phyloP scores from a whole-genome alignment of 2,329 filamentous ascomycete species.

The Metarhizium album region DNA sequence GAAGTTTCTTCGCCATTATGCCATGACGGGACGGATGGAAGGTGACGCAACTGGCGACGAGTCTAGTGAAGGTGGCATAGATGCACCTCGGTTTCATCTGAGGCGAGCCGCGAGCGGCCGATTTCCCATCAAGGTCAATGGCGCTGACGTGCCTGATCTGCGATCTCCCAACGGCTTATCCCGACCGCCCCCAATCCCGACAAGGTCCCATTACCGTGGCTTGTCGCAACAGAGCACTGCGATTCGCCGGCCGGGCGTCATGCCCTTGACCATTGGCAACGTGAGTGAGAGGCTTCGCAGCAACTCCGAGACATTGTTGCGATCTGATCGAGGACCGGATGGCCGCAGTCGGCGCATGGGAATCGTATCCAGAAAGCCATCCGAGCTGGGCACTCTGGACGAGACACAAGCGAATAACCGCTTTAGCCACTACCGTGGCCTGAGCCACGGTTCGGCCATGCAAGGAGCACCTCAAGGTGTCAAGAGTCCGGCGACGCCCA shows the following conservation, averaged over 20 bases:
- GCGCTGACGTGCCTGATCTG: slow-evolving; percentile 55
- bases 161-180: slow-evolving; percentile 53
- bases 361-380: slow-evolving; percentile 47
- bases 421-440: slow-evolving; percentile 55
- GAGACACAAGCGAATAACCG: slow-evolving; percentile 52
- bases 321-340: slow-evolving; percentile 36
- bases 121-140: slow-evolving; percentile 63
- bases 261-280: slow-evolving; percentile 58
- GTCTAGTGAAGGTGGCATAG: slow-evolving; percentile 56
- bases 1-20: slow-evolving; percentile 45
- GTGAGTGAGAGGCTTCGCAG: slow-evolving; percentile 57
- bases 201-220: slow-evolving; percentile 65
- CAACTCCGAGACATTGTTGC: slow-evolving; percentile 51
- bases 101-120: slow-evolving; percentile 54
- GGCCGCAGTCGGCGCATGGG: slow-evolving; percentile 54
- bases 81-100: slow-evolving; percentile 63
- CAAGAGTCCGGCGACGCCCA: slow-evolving; percentile 49
- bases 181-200: slow-evolving; percentile 67
- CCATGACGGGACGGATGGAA: slow-evolving; percentile 40
- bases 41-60: slow-evolving; percentile 48
- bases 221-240: slow-evolving; percentile 57
- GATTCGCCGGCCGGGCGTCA: slow-evolving; percentile 59
- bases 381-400: slow-evolving; percentile 51
- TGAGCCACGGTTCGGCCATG: slow-evolving; percentile 61
- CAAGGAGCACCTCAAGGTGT: slow-evolving; percentile 34